Conservation (phyloP, 2,329 filamentous ascomycete genomes). For the Nannizzia gypsea region DNA sequence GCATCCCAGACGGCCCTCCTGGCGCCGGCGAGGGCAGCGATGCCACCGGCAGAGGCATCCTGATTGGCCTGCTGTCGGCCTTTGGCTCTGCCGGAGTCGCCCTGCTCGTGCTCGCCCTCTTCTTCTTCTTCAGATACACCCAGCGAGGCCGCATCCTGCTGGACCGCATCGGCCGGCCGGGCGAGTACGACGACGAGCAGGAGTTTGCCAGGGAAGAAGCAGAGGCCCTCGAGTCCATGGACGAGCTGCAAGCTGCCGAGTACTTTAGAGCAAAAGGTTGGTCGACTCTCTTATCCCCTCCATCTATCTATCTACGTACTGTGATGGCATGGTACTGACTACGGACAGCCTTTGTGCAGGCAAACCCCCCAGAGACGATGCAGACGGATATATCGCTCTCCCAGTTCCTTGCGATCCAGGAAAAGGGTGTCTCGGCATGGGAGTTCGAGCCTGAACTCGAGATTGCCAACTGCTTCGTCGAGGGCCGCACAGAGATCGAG, state of each 20-base stretch:
- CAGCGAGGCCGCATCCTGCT: conserved; percentile 78
- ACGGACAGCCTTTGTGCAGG: conserved; percentile 70
- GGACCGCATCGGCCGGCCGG: conserved; percentile 82
- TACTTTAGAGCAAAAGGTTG: conserved; percentile 90
- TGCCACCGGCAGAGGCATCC: conserved; percentile 60
- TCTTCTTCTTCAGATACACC: conserved; percentile 93
- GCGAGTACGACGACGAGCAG: conserved; percentile 96
- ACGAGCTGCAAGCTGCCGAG: conserved; percentile 78
- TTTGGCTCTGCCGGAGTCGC: conserved; percentile 85
- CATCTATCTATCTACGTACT: no score
- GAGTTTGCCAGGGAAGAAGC: conserved; percentile 88
- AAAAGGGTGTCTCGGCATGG: conserved; percentile 99
- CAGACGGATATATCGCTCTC: conserved; percentile 96
- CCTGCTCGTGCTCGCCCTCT: conserved; percentile 61
- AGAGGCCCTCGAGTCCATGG: conserved; percentile 89
- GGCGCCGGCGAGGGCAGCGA: conserved; percentile 27
- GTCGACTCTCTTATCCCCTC: conserved; percentile 5
- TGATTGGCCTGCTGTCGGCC: conserved; percentile 89
- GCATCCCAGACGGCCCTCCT: conserved; percentile 12
- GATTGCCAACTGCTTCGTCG: conserved; percentile 97
- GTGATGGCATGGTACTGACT: conserved; percentile 15
- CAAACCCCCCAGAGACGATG: conserved; percentile 86
- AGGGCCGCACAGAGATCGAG: conserved; percentile 90
- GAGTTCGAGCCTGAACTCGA: conserved; percentile 98
- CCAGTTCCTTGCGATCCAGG: conserved; percentile 94